A percentile compares a stretch with the other conserved stretches of the same genome.
These are phyloP conservation scores for Acrocalymma vagum DNA, from an alignment of 2,329 filamentous ascomycete genomes.

Conservation along the genomic window DNA sequence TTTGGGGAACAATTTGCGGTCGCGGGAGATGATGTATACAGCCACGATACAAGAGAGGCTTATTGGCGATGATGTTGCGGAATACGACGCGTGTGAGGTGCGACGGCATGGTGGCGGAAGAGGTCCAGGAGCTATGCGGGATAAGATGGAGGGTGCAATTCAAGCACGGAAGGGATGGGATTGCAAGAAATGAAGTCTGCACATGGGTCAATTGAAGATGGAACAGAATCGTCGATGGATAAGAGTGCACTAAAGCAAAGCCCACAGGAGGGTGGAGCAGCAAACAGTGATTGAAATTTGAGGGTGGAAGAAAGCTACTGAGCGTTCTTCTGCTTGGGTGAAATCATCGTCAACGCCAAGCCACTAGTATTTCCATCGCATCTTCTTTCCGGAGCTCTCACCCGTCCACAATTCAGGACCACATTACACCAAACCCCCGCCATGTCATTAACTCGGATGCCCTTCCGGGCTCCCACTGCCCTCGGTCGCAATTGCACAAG, in stretches of 20 bases:
- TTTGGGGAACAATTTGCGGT: conserved; percentile 22
- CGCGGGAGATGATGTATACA: conserved; percentile 48
- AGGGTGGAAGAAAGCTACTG: conserved; percentile 12
- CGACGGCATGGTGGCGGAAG: conserved; percentile 60
- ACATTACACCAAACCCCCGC: conserved; percentile 18
- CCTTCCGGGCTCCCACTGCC: conserved; percentile 17
- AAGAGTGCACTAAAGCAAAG: conserved; percentile 21
- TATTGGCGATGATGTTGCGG: conserved; percentile 63
- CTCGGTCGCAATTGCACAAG: conserved; percentile 23
- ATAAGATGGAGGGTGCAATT: conserved; percentile 18
- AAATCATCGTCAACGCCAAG: conserved; percentile 29
- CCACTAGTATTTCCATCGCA: conserved; percentile 16
- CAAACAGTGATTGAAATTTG: too few species aligned
- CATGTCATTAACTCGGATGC: conserved; percentile 32
- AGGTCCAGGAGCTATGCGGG: conserved; percentile 8
- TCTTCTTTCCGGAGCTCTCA: conserved; percentile 3
- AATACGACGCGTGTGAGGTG: conserved; percentile 69
- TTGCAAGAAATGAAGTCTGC: conserved; percentile 7
- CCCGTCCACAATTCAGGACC: conserved; percentile 11
- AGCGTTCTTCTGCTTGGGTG: conserved; percentile 13
- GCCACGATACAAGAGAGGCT: conserved; percentile 56
- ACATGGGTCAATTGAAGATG: conserved; percentile 22
- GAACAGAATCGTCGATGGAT: conserved; percentile 17
- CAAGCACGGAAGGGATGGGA: conserved; percentile 5
- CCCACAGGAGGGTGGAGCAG: conserved; percentile 8